Evolutionary conservation across 768 basidiomycete species (phyloP).

Genomic region (Boletus sp.): DNA sequence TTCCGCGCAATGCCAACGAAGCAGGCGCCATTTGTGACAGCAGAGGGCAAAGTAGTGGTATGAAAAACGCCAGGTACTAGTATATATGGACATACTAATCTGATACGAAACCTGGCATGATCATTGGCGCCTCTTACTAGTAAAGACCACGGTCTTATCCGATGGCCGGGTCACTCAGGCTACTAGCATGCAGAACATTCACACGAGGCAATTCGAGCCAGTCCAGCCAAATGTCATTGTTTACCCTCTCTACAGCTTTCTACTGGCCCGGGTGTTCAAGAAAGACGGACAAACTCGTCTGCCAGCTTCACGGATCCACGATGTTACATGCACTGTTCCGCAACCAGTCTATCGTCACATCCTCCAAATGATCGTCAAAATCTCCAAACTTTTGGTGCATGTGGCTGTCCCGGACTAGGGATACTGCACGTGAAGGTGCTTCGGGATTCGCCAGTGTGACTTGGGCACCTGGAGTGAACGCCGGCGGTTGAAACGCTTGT

Average conservation of each 20-base stretch:
- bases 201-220: neutral
- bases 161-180: neutral
- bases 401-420: conserved; percentile 48
- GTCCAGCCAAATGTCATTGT: neutral
- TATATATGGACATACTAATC: neutral
- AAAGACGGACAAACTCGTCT: neutral
- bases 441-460: conserved; percentile 48
- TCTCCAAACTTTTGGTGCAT: conserved; percentile 65
- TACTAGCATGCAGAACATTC: neutral
- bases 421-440: conserved; percentile 46
- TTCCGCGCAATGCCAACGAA: conserved; percentile 40
- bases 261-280: too few relatives aligned
- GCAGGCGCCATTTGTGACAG: conserved; percentile 10
- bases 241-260: too few relatives aligned
- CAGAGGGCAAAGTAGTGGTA: neutral
- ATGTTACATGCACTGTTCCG: conserved; percentile 37
- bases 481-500: conserved; percentile 33
- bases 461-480: conserved; percentile 46
- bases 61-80: neutral
- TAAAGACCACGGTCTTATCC: neutral
- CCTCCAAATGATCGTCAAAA: conserved; percentile 82
- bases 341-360: conserved; percentile 56
- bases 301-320: conserved; percentile 12
- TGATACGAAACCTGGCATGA: neutral
- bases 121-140: too few relatives aligned